Conservation (phyloP, 371 early-diverging fungal genomes). For the Mortierella sp. region DNA sequence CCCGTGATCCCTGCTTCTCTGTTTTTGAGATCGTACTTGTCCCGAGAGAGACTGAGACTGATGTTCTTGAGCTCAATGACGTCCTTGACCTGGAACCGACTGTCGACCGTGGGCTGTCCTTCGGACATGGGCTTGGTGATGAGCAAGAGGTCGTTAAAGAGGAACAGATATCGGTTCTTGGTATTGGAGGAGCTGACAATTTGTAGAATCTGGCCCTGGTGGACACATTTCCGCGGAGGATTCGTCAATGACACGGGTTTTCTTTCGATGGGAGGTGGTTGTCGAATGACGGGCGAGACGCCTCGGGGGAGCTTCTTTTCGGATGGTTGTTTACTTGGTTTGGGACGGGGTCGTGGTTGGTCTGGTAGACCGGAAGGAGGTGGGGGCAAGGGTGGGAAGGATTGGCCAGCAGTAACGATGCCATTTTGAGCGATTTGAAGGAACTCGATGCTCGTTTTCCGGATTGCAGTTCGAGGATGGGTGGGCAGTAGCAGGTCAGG, state of each 20-base stretch:
- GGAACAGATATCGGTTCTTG: conserved; percentile 82
- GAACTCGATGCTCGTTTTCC: conserved; percentile 10
- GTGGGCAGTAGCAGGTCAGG: conserved; percentile 30
- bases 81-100: conserved; percentile 71
- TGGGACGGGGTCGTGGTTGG: conserved; percentile 12
- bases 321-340: background rate
- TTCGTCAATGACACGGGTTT: conserved; percentile 44
- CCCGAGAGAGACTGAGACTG: conserved; percentile 62
- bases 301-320: conserved; percentile 11
- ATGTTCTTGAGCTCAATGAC: conserved; percentile 66
- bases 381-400: conserved; percentile 36
- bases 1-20: conserved; percentile 26
- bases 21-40: conserved; percentile 54
- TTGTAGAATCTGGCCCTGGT: conserved; percentile 82
- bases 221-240: conserved; percentile 69
- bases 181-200: conserved; percentile 76
- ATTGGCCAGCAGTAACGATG: conserved; percentile 23
- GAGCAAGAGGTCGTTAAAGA: conserved; percentile 82
- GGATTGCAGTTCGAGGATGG: conserved; percentile 18
- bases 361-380: conserved; percentile 10
- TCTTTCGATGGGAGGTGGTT: conserved; percentile 15
- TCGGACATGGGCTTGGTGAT: conserved; percentile 73
- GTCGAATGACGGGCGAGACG: conserved; percentile 10
- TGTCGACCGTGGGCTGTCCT: conserved; percentile 59
- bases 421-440: conserved; percentile 21